These are phyloP conservation scores for Fagopyrum homotropicum DNA, from an alignment of 148 eudicot species.

Conservation along the genomic window DNA sequence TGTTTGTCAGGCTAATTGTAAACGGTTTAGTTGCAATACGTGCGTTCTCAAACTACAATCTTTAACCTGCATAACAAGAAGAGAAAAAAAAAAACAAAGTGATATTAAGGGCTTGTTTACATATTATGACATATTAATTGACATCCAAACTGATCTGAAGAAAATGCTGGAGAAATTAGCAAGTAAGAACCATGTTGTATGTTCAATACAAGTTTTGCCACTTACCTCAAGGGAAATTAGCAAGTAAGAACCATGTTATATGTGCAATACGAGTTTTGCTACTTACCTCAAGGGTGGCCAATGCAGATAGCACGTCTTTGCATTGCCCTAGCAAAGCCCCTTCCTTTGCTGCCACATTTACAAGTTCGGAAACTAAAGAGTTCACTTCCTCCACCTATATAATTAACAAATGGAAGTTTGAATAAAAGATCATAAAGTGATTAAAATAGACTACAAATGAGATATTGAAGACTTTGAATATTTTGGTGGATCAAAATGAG, in stretches of 20 bases:
- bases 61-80: constrained; percentile 45
- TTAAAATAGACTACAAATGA: not conserved
- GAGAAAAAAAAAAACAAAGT: not conserved
- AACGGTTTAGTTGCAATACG: constrained; percentile 59
- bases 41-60: constrained; percentile 88
- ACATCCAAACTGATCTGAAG: not conserved
- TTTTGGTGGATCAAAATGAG: too few relatives aligned
- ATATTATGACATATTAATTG: not conserved
- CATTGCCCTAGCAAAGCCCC: constrained; percentile 51
- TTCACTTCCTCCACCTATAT: constrained; percentile 76
- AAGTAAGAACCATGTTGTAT: too few relatives aligned
- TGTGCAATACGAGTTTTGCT: not conserved
- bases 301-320: constrained; percentile 54
- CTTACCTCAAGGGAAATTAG: constrained; percentile 49
- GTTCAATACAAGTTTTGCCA: not conserved
- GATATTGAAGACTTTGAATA: not conserved
- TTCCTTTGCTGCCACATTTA: constrained; percentile 56
- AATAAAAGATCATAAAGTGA: not conserved
- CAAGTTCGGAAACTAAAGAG: constrained; percentile 55
- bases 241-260: not conserved
- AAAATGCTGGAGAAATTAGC: not conserved
- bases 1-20: constrained; percentile 50
- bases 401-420: not conserved
- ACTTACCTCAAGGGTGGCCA: constrained; percentile 65
- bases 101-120: not conserved